phyloP scores from a whole-genome alignment of 2,329 filamentous ascomycete species.

The Fusarium annulatum region DNA sequence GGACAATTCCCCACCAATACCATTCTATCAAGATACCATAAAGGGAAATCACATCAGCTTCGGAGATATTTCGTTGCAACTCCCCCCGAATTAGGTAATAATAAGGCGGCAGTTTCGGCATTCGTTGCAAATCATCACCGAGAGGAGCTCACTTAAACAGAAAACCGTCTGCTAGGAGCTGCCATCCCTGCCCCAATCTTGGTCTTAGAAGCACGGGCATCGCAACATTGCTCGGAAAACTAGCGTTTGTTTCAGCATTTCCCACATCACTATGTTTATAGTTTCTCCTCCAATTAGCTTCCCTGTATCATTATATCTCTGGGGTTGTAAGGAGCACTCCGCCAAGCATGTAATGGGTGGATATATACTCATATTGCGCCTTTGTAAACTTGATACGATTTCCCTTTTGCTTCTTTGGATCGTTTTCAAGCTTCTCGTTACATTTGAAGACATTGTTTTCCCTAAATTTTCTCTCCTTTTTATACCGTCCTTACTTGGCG shows the following conservation, averaged over 20 bases:
- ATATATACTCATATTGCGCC: conserved; percentile 20
- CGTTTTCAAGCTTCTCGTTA: conserved; percentile 1
- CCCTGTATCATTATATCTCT: conserved; percentile 15
- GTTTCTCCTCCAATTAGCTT: conserved; percentile 45
- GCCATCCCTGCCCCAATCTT: neutral
- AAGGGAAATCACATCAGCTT: conserved; percentile 23
- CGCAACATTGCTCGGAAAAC: neutral
- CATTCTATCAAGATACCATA: conserved; percentile 12
- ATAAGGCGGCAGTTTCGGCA: conserved; percentile 8
- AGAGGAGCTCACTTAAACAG: neutral
- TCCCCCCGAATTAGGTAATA: neutral
- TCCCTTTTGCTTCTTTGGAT: neutral
- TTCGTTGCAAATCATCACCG: neutral
- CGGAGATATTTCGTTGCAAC: neutral
- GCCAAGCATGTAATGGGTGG: neutral
- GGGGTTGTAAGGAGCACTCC: conserved; percentile 17
- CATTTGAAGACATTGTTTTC: neutral
- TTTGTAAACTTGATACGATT: neutral
- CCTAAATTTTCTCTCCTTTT: neutral
- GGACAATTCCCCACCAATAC: conserved; percentile 24
- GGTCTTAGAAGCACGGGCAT: neutral
- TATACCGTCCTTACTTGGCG: conserved; percentile 1
- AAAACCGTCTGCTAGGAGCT: neutral
- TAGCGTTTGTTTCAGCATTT: conserved; percentile 36
- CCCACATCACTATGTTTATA: conserved; percentile 5